Evolutionary conservation across 306 rosid genomes (phyloP), one percentile per base, ranked within the genome.

Genomic region (Mucuna pruriens): DNA sequence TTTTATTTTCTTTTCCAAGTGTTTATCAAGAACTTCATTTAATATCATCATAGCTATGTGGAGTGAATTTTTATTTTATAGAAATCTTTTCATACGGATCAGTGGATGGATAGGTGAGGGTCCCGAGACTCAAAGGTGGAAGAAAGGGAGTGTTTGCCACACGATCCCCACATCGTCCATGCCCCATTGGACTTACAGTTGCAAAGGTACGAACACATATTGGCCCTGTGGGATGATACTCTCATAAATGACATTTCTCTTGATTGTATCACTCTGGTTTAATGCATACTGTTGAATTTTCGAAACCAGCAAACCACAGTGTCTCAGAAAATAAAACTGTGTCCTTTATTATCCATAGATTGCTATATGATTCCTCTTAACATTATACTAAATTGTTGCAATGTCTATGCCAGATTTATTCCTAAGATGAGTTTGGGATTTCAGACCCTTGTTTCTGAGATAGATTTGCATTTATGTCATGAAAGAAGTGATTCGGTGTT

Each of bases 121-220:
- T 95, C 48, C 99, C 98, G 1, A 89, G 96, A 87, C 80, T 91
- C 77, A 91, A 93, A 77, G 99, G 99, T 82, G 90, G 85, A 88
- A 92, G 72, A 76, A 86, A 86, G 89, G 99, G 99, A 86, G 90
- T 95, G 77, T 93, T 93, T 87, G 97, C 94, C 17, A 95, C 99
- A 4, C 83, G 99, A 82, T 89, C 97, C 62, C 99, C 99, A 78
- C 99, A 95, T 77, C 91, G 99, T 71, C 95, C 95, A 19, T 95
- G 97, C 81, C 99, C 99, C 83, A 93, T 95, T 82, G 99, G 99
- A 80, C 94, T 93, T 75, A 90, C 97, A 15, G 92, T 95, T 86
- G 97, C 98, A 6, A 95, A 89, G 97, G 99, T 91, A 82, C 75
- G 83, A 46, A 42, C 6, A 52, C 31, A 55, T 66, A 36, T 71